phyloP scores from a whole-genome alignment of 78 protist species.

The Chrysochromulina parva region DNA sequence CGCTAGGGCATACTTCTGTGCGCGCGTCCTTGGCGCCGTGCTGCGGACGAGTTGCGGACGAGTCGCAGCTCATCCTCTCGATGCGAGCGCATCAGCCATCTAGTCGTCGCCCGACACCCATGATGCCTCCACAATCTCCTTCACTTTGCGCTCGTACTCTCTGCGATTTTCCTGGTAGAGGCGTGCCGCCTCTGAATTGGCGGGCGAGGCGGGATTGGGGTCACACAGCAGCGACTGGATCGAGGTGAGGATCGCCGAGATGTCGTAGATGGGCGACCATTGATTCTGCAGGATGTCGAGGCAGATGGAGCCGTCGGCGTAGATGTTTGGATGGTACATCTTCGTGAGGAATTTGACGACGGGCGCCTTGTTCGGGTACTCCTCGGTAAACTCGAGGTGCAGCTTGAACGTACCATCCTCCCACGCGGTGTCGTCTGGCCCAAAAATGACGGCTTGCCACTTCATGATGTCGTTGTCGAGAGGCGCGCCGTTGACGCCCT shows the following conservation, averaged over 20 bases:
- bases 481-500: slow-evolving; percentile 73
- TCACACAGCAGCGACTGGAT: slow-evolving; percentile 98
- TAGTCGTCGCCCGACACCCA: slow-evolving; percentile 73
- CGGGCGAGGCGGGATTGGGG: slow-evolving; percentile 99
- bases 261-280: slow-evolving; percentile 98
- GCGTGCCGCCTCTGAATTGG: slow-evolving; percentile 97
- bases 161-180: slow-evolving; percentile 92
- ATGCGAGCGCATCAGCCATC: too few relatives aligned
- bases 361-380: slow-evolving; percentile 99
- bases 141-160: slow-evolving; percentile 94
- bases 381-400: slow-evolving; percentile 91
- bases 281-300: slow-evolving; percentile 98
- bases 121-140: slow-evolving; percentile 90
- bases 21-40: too few relatives aligned
- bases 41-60: too few relatives aligned
- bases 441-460: slow-evolving; percentile 99
- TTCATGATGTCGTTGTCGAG: slow-evolving; percentile 85
- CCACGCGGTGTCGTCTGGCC: slow-evolving; percentile 99
- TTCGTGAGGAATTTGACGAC: slow-evolving; percentile 90
- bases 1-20: too few relatives aligned
- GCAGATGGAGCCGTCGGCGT: slow-evolving; percentile 98
- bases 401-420: slow-evolving; percentile 98
- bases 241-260: slow-evolving; percentile 97
- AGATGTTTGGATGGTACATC: slow-evolving; percentile 98
- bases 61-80: too few relatives aligned